These are phyloP conservation scores for Rhodomyrtus psidioides DNA, from an alignment of 441 rosid genomes.

Conservation along the genomic window DNA sequence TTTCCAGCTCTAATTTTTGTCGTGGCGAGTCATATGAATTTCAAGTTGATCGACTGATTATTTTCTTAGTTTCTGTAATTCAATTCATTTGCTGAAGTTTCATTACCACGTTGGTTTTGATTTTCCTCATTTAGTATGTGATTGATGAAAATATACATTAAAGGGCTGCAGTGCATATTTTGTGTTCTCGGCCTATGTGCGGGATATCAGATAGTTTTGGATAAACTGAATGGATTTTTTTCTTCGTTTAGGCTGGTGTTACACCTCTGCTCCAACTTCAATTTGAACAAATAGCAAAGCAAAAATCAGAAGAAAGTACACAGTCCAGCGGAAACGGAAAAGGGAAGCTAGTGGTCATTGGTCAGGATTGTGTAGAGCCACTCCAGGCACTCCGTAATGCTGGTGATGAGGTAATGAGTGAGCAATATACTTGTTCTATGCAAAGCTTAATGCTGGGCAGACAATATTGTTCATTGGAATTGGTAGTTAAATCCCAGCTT, in stretches of 20 bases:
- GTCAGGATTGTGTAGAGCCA: slow-evolving; percentile 85
- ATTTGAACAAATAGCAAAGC: slow-evolving; percentile 55
- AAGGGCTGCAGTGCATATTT: background rate
- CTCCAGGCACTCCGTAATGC: slow-evolving; percentile 78
- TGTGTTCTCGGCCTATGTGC: background rate
- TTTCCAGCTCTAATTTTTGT: background rate
- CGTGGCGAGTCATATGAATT: background rate
- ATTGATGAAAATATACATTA: background rate
- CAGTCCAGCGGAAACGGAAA: slow-evolving; percentile 32
- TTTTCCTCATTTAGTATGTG: background rate
- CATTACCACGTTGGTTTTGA: background rate
- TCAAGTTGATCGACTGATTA: background rate
- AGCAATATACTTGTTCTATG: background rate
- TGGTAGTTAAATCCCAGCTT: background rate
- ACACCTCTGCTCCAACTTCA: slow-evolving; percentile 69
- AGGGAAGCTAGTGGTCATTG: slow-evolving; percentile 67
- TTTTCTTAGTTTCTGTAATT: background rate
- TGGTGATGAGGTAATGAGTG: slow-evolving; percentile 53
- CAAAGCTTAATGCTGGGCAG: background rate
- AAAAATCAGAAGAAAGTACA: slow-evolving; percentile 19
- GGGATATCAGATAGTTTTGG: background rate
- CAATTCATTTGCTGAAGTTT: background rate
- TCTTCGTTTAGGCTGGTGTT: slow-evolving; percentile 56
- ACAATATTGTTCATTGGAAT: background rate
- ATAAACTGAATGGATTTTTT: background rate